Percentiles rank a stretch among this genome's conserved stretches.
Conservation (phyloP, 345 rosid species). For the Sonneratia caseolaris region DNA sequence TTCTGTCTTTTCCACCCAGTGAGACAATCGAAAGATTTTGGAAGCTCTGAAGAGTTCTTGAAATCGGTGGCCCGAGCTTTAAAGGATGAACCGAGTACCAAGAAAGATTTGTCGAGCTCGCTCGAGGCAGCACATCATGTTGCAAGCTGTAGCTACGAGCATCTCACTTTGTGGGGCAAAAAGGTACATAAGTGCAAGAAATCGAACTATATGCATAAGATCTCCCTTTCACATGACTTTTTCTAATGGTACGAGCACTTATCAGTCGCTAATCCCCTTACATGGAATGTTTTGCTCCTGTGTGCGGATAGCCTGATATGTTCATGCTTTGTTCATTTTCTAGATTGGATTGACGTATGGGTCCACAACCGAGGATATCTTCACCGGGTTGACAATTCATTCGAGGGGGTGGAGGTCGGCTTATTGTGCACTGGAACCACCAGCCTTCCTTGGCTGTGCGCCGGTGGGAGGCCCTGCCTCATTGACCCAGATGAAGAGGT, state of each 20-base stretch:
- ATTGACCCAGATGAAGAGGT: constrained; percentile 49
- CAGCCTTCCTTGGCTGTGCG: constrained; percentile 47
- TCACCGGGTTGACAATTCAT: constrained; percentile 49
- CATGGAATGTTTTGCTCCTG: too few relatives aligned
- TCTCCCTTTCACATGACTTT: not conserved
- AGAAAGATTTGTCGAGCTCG: constrained; percentile 4
- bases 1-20: not conserved
- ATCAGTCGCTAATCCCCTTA: not conserved
- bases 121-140: constrained; percentile 34
- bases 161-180: constrained; percentile 44
- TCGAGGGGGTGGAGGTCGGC: constrained; percentile 40
- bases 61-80: constrained; percentile 31
- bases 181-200: constrained; percentile 15
- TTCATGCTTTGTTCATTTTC: not conserved
- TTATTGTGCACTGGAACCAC: constrained; percentile 20
- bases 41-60: constrained; percentile 35
- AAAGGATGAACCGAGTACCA: constrained; percentile 18
- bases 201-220: not conserved
- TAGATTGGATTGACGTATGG: constrained; percentile 63
- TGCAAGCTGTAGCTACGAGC: constrained; percentile 36
- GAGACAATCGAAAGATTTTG: constrained; percentile 23
- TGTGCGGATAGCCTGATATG: not conserved
- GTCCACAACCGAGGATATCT: constrained; percentile 39
- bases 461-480: constrained; percentile 28
- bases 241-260: not conserved